Percentiles rank a stretch among this genome's conserved stretches.
These are phyloP conservation scores for Diaporthe nobilis DNA, from an alignment of 2,329 filamentous ascomycete genomes.

Conservation along the genomic window DNA sequence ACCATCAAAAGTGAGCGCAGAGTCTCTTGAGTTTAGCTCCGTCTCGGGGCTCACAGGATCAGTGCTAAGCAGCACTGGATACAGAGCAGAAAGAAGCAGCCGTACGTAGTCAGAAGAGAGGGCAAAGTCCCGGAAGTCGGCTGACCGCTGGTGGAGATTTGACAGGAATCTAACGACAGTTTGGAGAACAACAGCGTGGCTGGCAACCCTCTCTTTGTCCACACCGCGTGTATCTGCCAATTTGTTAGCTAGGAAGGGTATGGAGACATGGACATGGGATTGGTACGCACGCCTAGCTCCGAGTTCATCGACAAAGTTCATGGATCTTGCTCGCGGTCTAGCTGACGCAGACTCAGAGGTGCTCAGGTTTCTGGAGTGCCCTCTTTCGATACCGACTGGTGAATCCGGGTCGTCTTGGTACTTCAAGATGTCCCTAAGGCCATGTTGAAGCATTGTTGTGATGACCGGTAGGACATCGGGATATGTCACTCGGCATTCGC, in stretches of 20 bases:
- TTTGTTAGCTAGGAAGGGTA: slow-evolving; percentile 38
- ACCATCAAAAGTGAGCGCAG: slow-evolving; percentile 86
- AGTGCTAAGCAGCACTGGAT: slow-evolving; percentile 88
- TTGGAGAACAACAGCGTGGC: slow-evolving; percentile 77
- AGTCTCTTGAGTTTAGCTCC: slow-evolving; percentile 88
- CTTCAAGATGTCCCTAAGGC: slow-evolving; percentile 78
- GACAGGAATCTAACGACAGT: slow-evolving; percentile 84
- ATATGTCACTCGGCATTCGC: slow-evolving; percentile 74
- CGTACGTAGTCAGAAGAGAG: slow-evolving; percentile 85
- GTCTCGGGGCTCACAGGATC: slow-evolving; percentile 87
- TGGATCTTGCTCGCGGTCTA: slow-evolving; percentile 70
- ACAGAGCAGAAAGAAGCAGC: slow-evolving; percentile 83
- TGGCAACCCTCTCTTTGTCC: slow-evolving; percentile 64
- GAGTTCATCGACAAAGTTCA: slow-evolving; percentile 75
- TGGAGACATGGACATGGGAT: background rate
- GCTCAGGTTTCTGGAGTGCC: slow-evolving; percentile 44
- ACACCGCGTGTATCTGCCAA: slow-evolving; percentile 56
- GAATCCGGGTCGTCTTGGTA: slow-evolving; percentile 73
- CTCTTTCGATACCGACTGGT: slow-evolving; percentile 53
- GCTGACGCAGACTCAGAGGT: slow-evolving; percentile 48
- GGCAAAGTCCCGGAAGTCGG: slow-evolving; percentile 86
- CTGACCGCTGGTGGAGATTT: slow-evolving; percentile 82
- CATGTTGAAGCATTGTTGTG: slow-evolving; percentile 88
- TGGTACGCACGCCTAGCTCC: slow-evolving; percentile 65
- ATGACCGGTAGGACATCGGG: slow-evolving; percentile 86